Evolutionary conservation across 257 asterid genomes (phyloP), one percentile per base, ranked within the genome.

Genomic region (Solanum paucissectum): DNA sequence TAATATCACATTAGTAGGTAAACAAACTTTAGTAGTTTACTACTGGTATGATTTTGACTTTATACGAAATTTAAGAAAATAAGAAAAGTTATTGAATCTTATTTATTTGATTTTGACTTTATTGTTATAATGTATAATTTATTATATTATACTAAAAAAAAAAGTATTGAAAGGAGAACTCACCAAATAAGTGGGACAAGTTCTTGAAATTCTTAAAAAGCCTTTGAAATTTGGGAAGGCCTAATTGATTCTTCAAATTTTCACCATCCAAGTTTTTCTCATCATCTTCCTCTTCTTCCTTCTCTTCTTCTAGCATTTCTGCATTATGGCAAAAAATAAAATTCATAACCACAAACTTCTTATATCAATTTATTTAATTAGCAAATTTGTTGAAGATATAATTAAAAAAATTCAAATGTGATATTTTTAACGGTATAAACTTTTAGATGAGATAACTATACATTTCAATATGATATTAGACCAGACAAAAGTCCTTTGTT

Each of bases 161-260:
- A 11, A 27, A 2, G 23, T 6, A 33, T 14, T 25, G 6, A 20
- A 69, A 46, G 14, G 46, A 82, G 32, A 27, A 86, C 92, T 83
- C 66, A 91, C 93, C 90, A 87, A 91, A 87, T 52, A 89, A 58
- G 3, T 86, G 84, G 18, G 91, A 87, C 20, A 91, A 86, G 11
- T 87, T 88, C 62, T 89, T 90, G 88, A 90, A 84, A 55, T 87
- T 79, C 84, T 69, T 87, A 23, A 89, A 40, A 64, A 90, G 55
- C 86, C 76, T 86, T 27, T 88, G 89, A 36, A 71, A 46, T 66
- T 89, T 90, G 58, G 91, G 91, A 83, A 86, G 72, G 77, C 83
- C 86, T n/a, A 84, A 33, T 77, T 76, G 32, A 16, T 32, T 87
- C 62, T 82, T 82, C 4, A 82, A 44, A 81, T 44, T 29, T 81